Conservation (phyloP, 1,139 yeast species). For the Chernovozyma sophiae-reginae region DNA sequence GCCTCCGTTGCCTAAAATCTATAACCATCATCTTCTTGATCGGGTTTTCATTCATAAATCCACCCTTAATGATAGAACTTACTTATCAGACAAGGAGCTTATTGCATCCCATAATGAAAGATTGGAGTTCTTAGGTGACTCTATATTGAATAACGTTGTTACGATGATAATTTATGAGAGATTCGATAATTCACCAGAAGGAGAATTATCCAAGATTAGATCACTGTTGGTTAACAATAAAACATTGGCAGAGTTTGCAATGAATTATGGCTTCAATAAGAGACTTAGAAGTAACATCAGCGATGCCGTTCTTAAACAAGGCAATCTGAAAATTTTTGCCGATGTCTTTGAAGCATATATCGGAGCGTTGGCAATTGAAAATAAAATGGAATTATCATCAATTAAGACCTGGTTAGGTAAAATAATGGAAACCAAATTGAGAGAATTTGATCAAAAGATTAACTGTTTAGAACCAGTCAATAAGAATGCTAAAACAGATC, state of each 20-base stretch:
- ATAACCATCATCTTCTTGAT: constrained; percentile 53
- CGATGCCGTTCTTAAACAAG: constrained; percentile 29
- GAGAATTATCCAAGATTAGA: constrained; percentile 71
- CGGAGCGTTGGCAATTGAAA: constrained; percentile 74
- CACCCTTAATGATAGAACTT: constrained; percentile 54
- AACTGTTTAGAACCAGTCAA: constrained; percentile 35
- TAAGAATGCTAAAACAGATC: constrained; percentile 66
- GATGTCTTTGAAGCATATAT: constrained; percentile 89
- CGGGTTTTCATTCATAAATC: constrained; percentile 86
- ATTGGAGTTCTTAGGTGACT: constrained; percentile 90
- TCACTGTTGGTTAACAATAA: constrained; percentile 71
- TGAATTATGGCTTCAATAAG: constrained; percentile 65
- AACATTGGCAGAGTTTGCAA: constrained; percentile 67
- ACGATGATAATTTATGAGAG: constrained; percentile 62
- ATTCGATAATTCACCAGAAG: constrained; percentile 76
- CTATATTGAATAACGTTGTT: constrained; percentile 70
- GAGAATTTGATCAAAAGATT: constrained; percentile 23
- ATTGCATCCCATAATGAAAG: constrained; percentile 78
- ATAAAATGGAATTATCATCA: constrained; percentile 38
- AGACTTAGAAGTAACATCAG: constrained; percentile 48
- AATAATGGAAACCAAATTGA: constrained; percentile 38
- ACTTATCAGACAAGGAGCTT: constrained; percentile 53
- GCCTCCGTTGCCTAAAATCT: constrained; percentile 70
- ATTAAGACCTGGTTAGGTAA: constrained; percentile 59
- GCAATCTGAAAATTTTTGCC: constrained; percentile 57